phyloP scores from a whole-genome alignment of 2,329 filamentous ascomycete species.

The Leptodontidium sp. region DNA sequence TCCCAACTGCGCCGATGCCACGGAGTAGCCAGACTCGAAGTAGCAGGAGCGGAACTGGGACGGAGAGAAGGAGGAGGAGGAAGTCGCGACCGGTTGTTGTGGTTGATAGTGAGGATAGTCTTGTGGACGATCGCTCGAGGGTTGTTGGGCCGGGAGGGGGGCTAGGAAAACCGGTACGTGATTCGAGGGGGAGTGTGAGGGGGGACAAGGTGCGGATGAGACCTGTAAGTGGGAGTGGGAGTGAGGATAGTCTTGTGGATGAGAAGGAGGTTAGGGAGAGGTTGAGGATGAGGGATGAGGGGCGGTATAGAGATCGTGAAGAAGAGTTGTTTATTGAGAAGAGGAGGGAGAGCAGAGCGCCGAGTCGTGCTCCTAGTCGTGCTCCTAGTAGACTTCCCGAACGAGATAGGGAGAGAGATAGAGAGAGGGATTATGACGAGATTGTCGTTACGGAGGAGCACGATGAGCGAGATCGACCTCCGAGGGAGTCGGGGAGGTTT shows the following conservation, averaged over 20 bases:
- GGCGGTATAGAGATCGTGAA: background rate
- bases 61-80: conserved; percentile 1
- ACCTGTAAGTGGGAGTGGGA: conserved; percentile 1
- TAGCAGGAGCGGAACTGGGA: conserved; percentile 9
- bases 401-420: conserved; percentile 15
- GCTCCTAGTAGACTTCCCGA: conserved; percentile 5
- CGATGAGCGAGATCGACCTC: background rate
- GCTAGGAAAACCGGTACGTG: background rate
- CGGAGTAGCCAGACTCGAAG: conserved; percentile 20
- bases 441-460: conserved; percentile 20
- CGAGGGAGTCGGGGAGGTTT: background rate
- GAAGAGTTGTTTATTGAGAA: conserved; percentile 8
- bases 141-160: background rate
- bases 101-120: conserved; percentile 8
- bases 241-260: conserved; percentile 19
- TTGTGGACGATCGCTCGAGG: conserved; percentile 4
- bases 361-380: background rate
- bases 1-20: background rate
- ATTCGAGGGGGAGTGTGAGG: background rate
- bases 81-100: background rate
- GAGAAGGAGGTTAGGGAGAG: conserved; percentile 15
- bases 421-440: conserved; percentile 17
- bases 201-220: conserved; percentile 2
- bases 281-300: conserved; percentile 13
- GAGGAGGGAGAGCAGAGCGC: conserved; percentile 16